A percentile compares a stretch with the other conserved stretches of the same genome.
Conservation (phyloP, 129 eudicot genomes). For the Apium graveolens region DNA sequence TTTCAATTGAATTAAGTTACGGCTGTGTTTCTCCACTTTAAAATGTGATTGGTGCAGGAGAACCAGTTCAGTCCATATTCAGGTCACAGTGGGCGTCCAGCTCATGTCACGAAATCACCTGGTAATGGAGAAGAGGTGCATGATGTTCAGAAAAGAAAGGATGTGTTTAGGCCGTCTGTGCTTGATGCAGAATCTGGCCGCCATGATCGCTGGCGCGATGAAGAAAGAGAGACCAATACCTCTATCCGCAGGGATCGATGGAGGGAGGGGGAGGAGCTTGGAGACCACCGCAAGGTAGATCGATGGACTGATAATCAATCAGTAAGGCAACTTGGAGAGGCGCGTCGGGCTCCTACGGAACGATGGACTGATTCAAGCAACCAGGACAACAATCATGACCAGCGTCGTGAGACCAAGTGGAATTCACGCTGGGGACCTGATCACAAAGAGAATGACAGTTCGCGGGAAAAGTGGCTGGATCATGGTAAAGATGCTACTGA, state of each 20-base stretch:
- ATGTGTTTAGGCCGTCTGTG: conserved; percentile 77
- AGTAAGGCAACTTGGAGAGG: conserved; percentile 59
- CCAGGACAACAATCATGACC: conserved; percentile 52
- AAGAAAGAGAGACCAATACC: conserved; percentile 76
- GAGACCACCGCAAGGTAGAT: conserved; percentile 58
- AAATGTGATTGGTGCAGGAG: conserved; percentile 40
- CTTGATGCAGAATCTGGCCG: conserved; percentile 60
- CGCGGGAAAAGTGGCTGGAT: conserved; percentile 51
- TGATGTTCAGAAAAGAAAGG: conserved; percentile 65
- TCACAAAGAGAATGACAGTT: conserved; percentile 44
- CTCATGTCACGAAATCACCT: conserved; percentile 40
- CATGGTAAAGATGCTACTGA: conserved; percentile 47
- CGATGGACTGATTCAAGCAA: conserved; percentile 59
- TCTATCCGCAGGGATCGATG: conserved; percentile 68
- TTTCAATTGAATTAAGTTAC: background rate
- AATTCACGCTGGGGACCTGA: conserved; percentile 86
- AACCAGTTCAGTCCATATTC: conserved; percentile 38
- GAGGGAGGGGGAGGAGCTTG: conserved; percentile 75
- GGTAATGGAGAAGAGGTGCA: conserved; percentile 37
- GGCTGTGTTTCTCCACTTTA: background rate
- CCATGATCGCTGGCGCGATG: conserved; percentile 96
- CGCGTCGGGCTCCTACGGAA: conserved; percentile 54
- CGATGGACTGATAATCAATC: conserved; percentile 58
- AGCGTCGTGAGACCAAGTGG: conserved; percentile 94
- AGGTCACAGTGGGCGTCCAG: conserved; percentile 25